These are phyloP conservation scores for Phylloporus arenicola DNA, from an alignment of 768 basidiomycete genomes.

Conservation along the genomic window DNA sequence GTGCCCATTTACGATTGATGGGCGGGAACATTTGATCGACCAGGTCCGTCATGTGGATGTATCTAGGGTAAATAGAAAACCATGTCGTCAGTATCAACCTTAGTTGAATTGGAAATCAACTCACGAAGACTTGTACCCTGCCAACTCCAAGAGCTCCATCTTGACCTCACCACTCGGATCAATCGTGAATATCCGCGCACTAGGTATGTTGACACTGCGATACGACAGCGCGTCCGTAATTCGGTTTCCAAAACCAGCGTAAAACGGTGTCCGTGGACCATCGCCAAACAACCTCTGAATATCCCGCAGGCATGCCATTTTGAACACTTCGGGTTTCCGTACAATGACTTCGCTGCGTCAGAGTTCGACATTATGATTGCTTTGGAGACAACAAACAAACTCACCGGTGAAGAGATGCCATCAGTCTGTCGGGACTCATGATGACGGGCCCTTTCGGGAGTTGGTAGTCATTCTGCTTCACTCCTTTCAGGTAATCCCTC, in stretches of 20 bases:
- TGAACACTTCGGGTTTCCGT: constrained; percentile 99
- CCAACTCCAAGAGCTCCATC: constrained; percentile 92
- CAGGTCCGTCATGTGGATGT: constrained; percentile 99
- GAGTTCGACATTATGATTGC: not conserved
- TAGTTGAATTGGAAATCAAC: constrained; percentile 22
- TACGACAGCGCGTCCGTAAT: constrained; percentile 99
- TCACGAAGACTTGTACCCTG: constrained; percentile 94
- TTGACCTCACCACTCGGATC: constrained; percentile 93
- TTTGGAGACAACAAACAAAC: constrained; percentile 17
- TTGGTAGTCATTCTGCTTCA: constrained; percentile 93
- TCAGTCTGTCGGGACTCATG: constrained; percentile 95
- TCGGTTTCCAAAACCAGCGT: constrained; percentile 96
- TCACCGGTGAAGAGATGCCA: constrained; percentile 91
- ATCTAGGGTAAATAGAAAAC: constrained; percentile 40
- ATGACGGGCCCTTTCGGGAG: constrained; percentile 98
- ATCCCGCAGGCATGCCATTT: constrained; percentile 97
- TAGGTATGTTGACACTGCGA: constrained; percentile 89
- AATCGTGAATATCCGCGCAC: constrained; percentile 94
- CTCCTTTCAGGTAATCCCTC: constrained; percentile 86
- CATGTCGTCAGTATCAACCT: not conserved
- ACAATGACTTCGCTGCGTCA: constrained; percentile 86
- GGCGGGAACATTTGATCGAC: constrained; percentile 99
- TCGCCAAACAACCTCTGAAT: constrained; percentile 88
- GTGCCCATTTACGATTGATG: constrained; percentile 80
- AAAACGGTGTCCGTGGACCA: constrained; percentile 72